phyloP scores from a whole-genome alignment of 2,329 filamentous ascomycete genomes.

The Xylariaceae sp. region DNA sequence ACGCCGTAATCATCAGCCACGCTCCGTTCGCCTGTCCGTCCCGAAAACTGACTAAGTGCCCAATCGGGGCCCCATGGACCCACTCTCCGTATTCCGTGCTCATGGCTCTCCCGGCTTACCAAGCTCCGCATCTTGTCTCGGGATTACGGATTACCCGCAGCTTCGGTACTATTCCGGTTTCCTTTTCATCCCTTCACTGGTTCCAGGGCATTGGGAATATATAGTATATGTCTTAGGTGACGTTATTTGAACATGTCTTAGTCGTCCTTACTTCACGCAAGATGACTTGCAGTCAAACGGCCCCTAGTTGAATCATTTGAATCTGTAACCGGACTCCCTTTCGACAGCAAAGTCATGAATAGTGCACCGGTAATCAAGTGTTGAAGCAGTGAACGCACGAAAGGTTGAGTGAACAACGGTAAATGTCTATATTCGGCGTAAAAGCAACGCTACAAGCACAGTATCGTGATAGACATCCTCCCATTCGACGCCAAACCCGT shows the following conservation, averaged over 20 bases:
- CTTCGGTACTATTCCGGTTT: too few species aligned
- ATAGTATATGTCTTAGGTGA: neutral
- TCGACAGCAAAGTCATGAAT: neutral
- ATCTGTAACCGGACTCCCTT: neutral
- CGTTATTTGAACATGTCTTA: neutral
- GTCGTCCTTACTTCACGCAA: constrained; percentile 1
- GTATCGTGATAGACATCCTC: constrained; percentile 16
- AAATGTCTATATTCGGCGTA: neutral
- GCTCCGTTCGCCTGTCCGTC: neutral
- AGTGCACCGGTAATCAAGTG: neutral
- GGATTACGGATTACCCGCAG: neutral
- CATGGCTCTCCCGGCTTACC: too few species aligned
- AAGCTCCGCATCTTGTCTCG: neutral
- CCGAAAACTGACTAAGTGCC: neutral
- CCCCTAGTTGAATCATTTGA: neutral
- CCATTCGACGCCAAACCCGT: constrained; percentile 10
- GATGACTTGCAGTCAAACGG: constrained; percentile 9
- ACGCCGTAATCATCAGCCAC: neutral
- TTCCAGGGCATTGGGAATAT: too few species aligned
- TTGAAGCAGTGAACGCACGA: neutral
- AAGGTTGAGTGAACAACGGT: neutral
- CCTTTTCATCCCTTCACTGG: too few species aligned
- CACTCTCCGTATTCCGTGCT: neutral
- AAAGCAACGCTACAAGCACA: constrained; percentile 12
- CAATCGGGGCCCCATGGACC: neutral